Evolutionary conservation across 176 grass and related monocot species (phyloP).

Genomic region (Zizania latifolia): DNA sequence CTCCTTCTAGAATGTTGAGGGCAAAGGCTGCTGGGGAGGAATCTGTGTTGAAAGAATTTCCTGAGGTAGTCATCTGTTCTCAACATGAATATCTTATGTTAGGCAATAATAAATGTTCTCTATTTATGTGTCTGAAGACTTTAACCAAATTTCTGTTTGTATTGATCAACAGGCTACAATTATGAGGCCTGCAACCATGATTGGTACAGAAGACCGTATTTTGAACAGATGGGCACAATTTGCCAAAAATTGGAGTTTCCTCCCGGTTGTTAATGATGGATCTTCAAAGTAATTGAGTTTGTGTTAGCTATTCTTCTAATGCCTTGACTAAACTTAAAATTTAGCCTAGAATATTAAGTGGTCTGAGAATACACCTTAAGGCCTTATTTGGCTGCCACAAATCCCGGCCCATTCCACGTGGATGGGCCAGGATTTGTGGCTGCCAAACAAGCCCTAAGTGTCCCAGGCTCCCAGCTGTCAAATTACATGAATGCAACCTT

Average conservation of each 20-base stretch:
- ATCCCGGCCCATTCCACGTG: too few relatives aligned
- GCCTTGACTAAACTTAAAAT: conserved; percentile 9
- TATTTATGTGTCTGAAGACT: conserved; percentile 12
- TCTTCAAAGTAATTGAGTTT: conserved; percentile 66
- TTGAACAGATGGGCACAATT: conserved; percentile 94
- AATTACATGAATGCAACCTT: conserved; percentile 33
- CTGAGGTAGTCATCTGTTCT: conserved; percentile 57
- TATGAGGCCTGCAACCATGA: conserved; percentile 74
- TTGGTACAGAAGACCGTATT: conserved; percentile 94
- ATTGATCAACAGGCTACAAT: conserved; percentile 67
- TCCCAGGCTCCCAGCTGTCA: too few relatives aligned
- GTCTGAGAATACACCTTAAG: not conserved
- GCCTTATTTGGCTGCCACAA: too few relatives aligned
- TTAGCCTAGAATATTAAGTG: conserved; percentile 17
- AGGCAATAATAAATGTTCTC: not conserved
- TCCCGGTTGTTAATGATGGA: conserved; percentile 68
- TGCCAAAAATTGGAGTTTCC: conserved; percentile 75
- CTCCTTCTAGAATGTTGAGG: conserved; percentile 83
- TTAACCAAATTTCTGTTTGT: not conserved
- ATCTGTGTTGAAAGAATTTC: conserved; percentile 72
- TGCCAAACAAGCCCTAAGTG: too few relatives aligned
- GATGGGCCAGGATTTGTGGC: too few relatives aligned
- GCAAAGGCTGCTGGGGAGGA: conserved; percentile 85
- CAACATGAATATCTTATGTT: too few relatives aligned
- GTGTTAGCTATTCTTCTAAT: not conserved